Evolutionary conservation across 306 rosid genomes (phyloP), one percentile per base, ranked within the genome.

Genomic region (Ziziphus jujuba): DNA sequence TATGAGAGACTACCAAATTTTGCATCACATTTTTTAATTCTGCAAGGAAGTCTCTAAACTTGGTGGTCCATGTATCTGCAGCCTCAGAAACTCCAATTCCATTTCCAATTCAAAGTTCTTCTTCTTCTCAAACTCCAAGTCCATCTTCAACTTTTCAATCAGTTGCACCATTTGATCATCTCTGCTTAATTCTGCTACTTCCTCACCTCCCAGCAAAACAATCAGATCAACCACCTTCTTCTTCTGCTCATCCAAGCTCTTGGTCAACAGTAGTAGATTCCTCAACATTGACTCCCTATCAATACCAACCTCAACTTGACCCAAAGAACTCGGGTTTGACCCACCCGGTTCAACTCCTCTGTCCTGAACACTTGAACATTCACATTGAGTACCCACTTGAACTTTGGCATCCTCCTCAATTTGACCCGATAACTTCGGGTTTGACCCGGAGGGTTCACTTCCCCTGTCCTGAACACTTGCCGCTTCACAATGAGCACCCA

Each of bases 121-220:
- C 43, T 45, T 60, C 69, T 55, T 75, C 50, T 82, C 84, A 40
- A 33, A 69, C 19, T 82, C 87, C 75, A 76, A 66, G 21, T 82
- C 81, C 50, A 20, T 48, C 17, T 23, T 76, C 70, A 63, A 17
- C 75, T 25, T 76, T 68, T 79, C 81, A 20, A 71, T 77, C 48
- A 52, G 3, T 35, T 64, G 69, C 23, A 45, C 63, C 70, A 76
- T 56, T 47, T 61, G 61, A 65, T 75, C 80, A 56, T 76, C 84
- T 19, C 70, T 72, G 22, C 22, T 79, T 43, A 61, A 45, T 24
- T 71, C 66, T 33, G 19, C 36, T 6, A 0, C 63, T 17, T 57
- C 63, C 24, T 52, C 81, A 10, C 66, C 77, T 28, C 74, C 59
- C 25, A 72, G 23, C 55, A 60, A 4, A 20, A 55, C 47, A 12